phyloP scores from a whole-genome alignment of 208 protist species.

The Trichomonas tenax region DNA sequence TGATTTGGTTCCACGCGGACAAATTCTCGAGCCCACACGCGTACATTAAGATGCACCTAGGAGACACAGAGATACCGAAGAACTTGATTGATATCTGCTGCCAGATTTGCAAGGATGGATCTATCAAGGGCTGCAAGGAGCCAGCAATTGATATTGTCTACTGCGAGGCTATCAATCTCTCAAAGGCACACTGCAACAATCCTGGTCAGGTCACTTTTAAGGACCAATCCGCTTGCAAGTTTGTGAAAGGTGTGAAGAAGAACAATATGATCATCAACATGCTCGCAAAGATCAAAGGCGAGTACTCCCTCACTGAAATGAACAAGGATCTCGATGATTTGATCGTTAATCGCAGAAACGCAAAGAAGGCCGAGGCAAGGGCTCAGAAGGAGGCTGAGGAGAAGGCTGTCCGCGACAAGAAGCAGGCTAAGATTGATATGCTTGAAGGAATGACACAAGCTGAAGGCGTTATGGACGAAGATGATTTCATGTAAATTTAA shows the following conservation, averaged over 20 bases:
- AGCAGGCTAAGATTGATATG: background rate
- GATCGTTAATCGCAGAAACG: background rate
- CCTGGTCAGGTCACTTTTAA: background rate
- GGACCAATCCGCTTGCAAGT: background rate
- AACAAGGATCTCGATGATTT: background rate
- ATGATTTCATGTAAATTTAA: constrained; percentile 20
- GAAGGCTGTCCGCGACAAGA: background rate
- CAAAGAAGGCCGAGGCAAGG: background rate
- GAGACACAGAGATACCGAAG: background rate
- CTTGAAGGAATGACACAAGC: background rate
- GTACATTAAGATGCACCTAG: background rate
- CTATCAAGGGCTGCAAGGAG: background rate
- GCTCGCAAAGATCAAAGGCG: background rate
- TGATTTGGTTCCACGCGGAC: constrained; percentile 3
- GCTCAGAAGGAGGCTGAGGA: background rate
- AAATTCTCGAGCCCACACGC: constrained; percentile 12
- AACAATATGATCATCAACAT: background rate
- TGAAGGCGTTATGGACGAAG: background rate
- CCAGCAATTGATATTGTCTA: constrained; percentile 15
- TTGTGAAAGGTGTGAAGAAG: background rate
- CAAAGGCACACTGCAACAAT: background rate
- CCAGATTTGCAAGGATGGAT: constrained; percentile 18
- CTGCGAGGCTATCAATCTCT: background rate
- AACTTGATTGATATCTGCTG: background rate
- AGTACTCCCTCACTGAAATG: background rate